Base-by-base conservation (phyloP, 148 eudicot species). In the Pharnaceum exiguum region DNA sequence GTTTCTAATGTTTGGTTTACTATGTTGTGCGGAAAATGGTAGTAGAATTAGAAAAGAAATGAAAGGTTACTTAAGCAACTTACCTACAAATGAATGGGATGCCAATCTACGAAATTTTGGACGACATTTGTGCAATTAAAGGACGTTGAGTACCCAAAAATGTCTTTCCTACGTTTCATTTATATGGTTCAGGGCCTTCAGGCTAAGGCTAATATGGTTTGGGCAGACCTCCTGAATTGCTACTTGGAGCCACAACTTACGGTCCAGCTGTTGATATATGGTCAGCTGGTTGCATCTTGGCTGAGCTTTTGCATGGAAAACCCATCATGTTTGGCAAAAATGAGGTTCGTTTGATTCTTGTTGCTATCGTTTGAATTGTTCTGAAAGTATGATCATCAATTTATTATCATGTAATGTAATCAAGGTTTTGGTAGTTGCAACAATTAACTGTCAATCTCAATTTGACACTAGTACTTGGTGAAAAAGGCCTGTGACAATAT, bases 271-370 rank as follows among this genome's bases (percentile, higher is more conserved):
- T 88, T 40, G 96, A 83, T 63, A 77, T 84, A 80, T 88, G 67
- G 95, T 90, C 97, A 17, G 86, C 83, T 69, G 97, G 97, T 51
- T 90, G 97, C 63, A 81, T 86, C 51, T 86, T 90, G 79, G 95
- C 90, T 1, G 95, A 90, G 72, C 86, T 88, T 68, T 67, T 88
- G 30, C 66, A 70, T 67, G 91, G 90, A 31, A 88, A 84, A 55
- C 86, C 88, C 46, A 75, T 88, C 27, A 76, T 84, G 60, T 73
- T 72, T 39, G 88, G 91, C 31, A 58, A 49, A 73, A 80, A 75
- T 59, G 97, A 80, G 95, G 97, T 82, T 49, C 59, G 64, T 18
- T 38, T 50, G 27, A 51, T 30, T 40, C 17, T 19, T 23, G 23
- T 7, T 23, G 5, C 26, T 31, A 2, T 4, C 40, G 21, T 21